These are phyloP conservation scores for Grosmannia huntii DNA, from an alignment of 2,329 filamentous ascomycete species.

Conservation along the genomic window DNA sequence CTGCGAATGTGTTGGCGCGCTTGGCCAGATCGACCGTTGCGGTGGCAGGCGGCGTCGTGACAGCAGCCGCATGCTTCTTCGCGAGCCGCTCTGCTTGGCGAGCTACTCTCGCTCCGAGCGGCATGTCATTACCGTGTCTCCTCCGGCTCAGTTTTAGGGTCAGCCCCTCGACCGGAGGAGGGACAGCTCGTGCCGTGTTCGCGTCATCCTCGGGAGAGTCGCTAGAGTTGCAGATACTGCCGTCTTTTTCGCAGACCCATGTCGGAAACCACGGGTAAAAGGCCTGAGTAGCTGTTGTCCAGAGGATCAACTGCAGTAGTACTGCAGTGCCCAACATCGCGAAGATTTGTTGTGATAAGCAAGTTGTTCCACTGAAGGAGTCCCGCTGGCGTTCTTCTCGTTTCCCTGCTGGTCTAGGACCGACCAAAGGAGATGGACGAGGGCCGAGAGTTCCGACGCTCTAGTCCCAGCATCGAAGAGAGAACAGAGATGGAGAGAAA, in stretches of 20 bases:
- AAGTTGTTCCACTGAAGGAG: constrained; percentile 12
- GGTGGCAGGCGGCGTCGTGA: constrained; percentile 8
- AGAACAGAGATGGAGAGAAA: not conserved
- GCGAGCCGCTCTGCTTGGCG: constrained; percentile 25
- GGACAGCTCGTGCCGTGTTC: not conserved
- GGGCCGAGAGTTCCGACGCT: constrained; percentile 7
- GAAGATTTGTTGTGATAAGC: constrained; percentile 1
- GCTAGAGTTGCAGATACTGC: constrained; percentile 13
- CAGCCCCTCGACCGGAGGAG: not conserved
- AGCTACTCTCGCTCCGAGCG: constrained; percentile 23
- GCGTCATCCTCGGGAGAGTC: not conserved
- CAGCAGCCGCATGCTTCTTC: constrained; percentile 24
- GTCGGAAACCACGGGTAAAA: constrained; percentile 33
- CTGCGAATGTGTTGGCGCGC: constrained; percentile 32
- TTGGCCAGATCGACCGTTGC: constrained; percentile 16
- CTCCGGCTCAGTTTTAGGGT: constrained; percentile 5
- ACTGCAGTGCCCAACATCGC: constrained; percentile 27
- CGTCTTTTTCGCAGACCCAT: constrained; percentile 15
- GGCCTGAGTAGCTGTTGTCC: constrained; percentile 30
- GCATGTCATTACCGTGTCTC: constrained; percentile 16
- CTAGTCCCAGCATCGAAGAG: not conserved
- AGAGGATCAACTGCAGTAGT: constrained; percentile 35
- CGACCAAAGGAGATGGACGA: not conserved
- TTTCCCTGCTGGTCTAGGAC: not conserved
- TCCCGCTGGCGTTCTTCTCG: constrained; percentile 5